A percentile compares a stretch with the other conserved stretches of the same genome.
phyloP scores from a whole-genome alignment of 768 basidiomycete genomes.

The Grammothele lineata region DNA sequence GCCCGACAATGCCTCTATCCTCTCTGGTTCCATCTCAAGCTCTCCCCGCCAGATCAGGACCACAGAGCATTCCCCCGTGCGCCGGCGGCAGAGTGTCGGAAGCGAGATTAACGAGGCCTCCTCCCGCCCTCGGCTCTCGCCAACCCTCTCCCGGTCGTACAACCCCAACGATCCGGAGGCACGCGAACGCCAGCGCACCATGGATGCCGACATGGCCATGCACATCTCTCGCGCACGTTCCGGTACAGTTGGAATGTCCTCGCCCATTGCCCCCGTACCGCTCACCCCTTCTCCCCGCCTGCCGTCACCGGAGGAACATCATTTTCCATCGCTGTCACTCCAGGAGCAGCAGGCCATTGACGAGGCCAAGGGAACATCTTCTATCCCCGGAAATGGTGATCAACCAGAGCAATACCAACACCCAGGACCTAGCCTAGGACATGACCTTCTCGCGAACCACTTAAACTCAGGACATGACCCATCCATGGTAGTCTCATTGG shows the following conservation, averaged over 20 bases:
- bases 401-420: constrained; percentile 17
- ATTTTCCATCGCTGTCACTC: constrained; percentile 41
- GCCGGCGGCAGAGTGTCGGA: constrained; percentile 18
- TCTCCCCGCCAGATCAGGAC: constrained; percentile 22
- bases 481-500: constrained; percentile 36
- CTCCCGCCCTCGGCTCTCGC: constrained; percentile 50
- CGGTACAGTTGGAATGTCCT: constrained; percentile 43
- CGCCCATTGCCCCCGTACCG: constrained; percentile 31
- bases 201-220: constrained; percentile 93
- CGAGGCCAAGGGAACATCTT: constrained; percentile 33
- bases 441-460: constrained; percentile 35
- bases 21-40: constrained; percentile 20
- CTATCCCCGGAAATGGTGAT: constrained; percentile 9
- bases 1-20: constrained; percentile 22
- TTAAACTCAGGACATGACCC: constrained; percentile 41
- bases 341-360: constrained; percentile 47
- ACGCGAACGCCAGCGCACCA: constrained; percentile 83
- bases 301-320: constrained; percentile 22
- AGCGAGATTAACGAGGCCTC: constrained; percentile 30
- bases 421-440: constrained; percentile 28
- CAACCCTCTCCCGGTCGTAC: constrained; percentile 55
- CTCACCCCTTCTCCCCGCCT: constrained; percentile 30
- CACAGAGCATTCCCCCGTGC: constrained; percentile 25
- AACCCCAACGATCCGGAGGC: constrained; percentile 71
- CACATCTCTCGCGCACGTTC: constrained; percentile 70